A percentile compares a stretch with the other conserved stretches of the same genome.
Conservation (phyloP, 306 rosid genomes). For the Parietaria judaica region DNA sequence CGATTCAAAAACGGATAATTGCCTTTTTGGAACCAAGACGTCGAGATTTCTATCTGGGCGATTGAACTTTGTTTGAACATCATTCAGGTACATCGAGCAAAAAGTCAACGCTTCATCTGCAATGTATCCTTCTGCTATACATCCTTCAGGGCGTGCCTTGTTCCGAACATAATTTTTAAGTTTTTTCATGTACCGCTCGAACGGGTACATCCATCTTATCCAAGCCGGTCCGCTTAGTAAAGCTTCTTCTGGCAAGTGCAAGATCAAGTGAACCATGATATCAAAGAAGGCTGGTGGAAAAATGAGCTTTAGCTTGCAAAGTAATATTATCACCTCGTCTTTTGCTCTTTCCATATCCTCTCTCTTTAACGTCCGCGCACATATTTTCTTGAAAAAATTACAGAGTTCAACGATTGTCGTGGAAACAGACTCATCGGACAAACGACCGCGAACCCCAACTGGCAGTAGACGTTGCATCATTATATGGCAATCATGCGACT, state of each 20-base stretch:
- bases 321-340: not conserved
- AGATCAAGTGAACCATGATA: not conserved
- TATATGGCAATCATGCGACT: too few species aligned
- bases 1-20: not conserved
- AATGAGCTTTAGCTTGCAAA: not conserved
- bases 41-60: not conserved
- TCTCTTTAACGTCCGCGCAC: not conserved
- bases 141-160: not conserved
- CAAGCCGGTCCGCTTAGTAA: not conserved
- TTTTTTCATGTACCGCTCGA: not conserved
- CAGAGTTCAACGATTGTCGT: not conserved
- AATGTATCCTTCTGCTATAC: not conserved
- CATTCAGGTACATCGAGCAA: conserved; percentile 2
- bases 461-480: not conserved
- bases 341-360: not conserved
- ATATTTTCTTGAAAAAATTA: not conserved
- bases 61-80: not conserved
- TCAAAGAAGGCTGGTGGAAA: not conserved
- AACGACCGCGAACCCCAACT: not conserved
- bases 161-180: conserved; percentile 8
- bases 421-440: too few species aligned
- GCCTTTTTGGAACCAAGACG: not conserved
- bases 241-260: not conserved
- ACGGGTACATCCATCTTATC: not conserved
- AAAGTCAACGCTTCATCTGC: not conserved